Evolutionary conservation across 805 yeast genomes (phyloP).

Genomic region (Metschnikowia similis): DNA sequence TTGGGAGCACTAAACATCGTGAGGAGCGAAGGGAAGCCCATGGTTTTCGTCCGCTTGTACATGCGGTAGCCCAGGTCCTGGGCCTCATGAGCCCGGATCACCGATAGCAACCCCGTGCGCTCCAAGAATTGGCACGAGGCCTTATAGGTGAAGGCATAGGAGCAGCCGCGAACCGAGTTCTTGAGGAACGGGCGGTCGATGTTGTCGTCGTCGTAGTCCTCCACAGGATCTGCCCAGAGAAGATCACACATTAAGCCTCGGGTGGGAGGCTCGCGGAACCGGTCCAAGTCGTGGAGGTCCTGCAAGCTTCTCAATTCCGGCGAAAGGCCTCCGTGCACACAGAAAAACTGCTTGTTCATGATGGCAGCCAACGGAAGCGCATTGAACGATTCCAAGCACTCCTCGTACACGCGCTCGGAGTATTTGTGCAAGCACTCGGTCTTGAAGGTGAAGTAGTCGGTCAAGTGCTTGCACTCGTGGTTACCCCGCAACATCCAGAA

Average conservation of each 20-base stretch:
- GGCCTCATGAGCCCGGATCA: slow-evolving; percentile 95
- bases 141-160: slow-evolving; percentile 79
- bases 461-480: slow-evolving; percentile 91
- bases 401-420: slow-evolving; percentile 58
- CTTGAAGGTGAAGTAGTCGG: slow-evolving; percentile 90
- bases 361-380: slow-evolving; percentile 88
- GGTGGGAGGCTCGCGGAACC: slow-evolving; percentile 92
- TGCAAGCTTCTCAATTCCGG: slow-evolving; percentile 71
- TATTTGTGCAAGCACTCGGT: slow-evolving; percentile 87
- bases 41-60: slow-evolving; percentile 77
- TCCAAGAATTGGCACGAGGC: slow-evolving; percentile 80
- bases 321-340: slow-evolving; percentile 95
- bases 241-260: slow-evolving; percentile 91
- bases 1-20: slow-evolving; percentile 96
- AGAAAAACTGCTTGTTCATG: slow-evolving; percentile 89
- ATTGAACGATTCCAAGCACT: slow-evolving; percentile 73
- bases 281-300: slow-evolving; percentile 64
- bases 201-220: slow-evolving; percentile 64
- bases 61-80: slow-evolving; percentile 96
- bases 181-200: slow-evolving; percentile 49
- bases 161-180: slow-evolving; percentile 84
- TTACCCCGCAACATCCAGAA: slow-evolving; percentile 88
- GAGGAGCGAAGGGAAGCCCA: slow-evolving; percentile 85
- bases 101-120: slow-evolving; percentile 71
- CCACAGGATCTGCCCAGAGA: slow-evolving; percentile 96